A percentile compares a stretch with the other conserved stretches of the same genome.
Evolutionary conservation across 345 rosid genomes (phyloP).

Genomic region (Cardiospermum halicacabum): DNA sequence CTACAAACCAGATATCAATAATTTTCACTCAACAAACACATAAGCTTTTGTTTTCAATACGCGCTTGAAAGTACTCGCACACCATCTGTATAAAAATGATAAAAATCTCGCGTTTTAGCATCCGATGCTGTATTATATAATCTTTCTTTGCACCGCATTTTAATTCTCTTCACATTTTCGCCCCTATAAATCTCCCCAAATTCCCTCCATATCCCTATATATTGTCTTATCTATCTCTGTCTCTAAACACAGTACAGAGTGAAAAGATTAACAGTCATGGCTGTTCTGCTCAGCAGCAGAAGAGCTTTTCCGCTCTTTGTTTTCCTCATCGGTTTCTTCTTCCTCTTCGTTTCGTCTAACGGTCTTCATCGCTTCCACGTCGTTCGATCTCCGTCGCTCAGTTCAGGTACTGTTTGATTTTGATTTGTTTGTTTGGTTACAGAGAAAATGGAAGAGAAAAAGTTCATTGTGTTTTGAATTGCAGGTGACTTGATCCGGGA

Average conservation of each 20-base stretch:
- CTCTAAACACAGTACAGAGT: neutral
- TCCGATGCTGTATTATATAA: too few species aligned
- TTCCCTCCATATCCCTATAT: too few species aligned
- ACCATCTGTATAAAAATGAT: too few species aligned
- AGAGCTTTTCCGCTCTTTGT: constrained; percentile 22
- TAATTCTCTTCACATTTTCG: too few species aligned
- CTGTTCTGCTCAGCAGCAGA: constrained; percentile 24
- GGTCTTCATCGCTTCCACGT: constrained; percentile 37
- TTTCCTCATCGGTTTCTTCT: constrained; percentile 22
- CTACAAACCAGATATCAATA: too few species aligned
- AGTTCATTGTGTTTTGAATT: too few species aligned
- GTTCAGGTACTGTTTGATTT: constrained; percentile 39
- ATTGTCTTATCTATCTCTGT: neutral
- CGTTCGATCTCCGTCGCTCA: constrained; percentile 30
- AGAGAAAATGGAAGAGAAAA: constrained; percentile 14
- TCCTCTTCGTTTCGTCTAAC: constrained; percentile 32
- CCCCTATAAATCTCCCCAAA: too few species aligned
- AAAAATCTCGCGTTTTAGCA: too few species aligned
- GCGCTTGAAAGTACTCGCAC: too few species aligned
- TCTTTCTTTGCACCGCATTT: too few species aligned
- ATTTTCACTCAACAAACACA: too few species aligned
- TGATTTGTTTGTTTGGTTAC: constrained; percentile 21
- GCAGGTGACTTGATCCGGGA: constrained; percentile 24
- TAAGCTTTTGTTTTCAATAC: too few species aligned
- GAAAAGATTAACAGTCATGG: neutral